Conservation (phyloP, 176 grass and related monocot species). For the Raddia guianensis region DNA sequence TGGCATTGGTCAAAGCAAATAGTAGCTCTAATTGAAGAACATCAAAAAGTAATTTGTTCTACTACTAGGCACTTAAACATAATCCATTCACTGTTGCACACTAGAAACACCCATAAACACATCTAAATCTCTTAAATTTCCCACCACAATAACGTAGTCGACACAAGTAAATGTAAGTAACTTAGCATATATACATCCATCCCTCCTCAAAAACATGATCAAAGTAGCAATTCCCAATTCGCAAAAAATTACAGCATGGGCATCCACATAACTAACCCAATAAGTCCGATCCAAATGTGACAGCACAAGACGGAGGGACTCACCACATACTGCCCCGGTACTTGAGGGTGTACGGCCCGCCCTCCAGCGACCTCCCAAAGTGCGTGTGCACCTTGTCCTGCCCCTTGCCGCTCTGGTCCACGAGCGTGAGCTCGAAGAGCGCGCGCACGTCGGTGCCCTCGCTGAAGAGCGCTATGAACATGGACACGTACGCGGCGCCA, state of each 20-base stretch:
- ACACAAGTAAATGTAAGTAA: neutral
- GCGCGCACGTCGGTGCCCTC: slow-evolving; percentile 93
- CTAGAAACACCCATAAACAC: neutral
- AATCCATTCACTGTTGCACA: neutral
- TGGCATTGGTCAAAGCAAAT: neutral
- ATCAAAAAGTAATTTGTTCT: neutral
- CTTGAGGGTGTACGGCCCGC: slow-evolving; percentile 92
- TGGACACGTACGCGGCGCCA: slow-evolving; percentile 75
- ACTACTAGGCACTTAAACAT: neutral
- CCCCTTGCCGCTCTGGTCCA: slow-evolving; percentile 90
- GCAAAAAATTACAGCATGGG: neutral
- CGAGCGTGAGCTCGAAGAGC: slow-evolving; percentile 91
- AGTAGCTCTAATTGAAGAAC: neutral
- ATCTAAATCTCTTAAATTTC: neutral
- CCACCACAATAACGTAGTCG: neutral
- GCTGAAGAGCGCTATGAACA: slow-evolving; percentile 93
- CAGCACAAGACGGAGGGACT: slow-evolving; percentile 18
- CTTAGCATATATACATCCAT: neutral
- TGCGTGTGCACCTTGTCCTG: slow-evolving; percentile 92
- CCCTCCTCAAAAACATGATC: neutral
- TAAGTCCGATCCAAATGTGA: neutral
- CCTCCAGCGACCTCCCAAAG: slow-evolving; percentile 79
- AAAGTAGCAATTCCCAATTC: neutral
- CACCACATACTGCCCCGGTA: slow-evolving; percentile 97
- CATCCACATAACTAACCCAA: neutral